phyloP scores from a whole-genome alignment of 768 basidiomycete genomes.

The Russula emetica region DNA sequence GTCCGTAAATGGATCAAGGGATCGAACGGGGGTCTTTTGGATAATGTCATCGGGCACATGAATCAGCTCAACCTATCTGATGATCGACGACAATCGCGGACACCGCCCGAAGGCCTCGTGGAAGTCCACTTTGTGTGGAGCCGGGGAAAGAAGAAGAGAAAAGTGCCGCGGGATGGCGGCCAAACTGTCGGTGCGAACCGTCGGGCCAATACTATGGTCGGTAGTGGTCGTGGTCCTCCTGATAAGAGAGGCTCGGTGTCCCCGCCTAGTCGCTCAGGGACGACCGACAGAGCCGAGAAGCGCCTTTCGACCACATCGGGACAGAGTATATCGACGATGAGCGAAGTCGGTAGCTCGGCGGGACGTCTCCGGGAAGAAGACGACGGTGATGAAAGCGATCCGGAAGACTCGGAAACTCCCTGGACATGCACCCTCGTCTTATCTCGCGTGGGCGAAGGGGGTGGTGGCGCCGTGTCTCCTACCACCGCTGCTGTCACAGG shows the following conservation, averaged over 20 bases:
- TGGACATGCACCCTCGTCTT: constrained; percentile 87
- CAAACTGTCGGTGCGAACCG: constrained; percentile 10
- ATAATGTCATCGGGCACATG: constrained; percentile 44
- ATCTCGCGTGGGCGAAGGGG: constrained; percentile 38
- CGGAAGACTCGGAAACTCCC: constrained; percentile 94
- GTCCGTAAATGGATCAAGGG: constrained; percentile 73
- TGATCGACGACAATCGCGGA: constrained; percentile 27
- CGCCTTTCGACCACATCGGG: constrained; percentile 22
- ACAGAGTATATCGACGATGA: constrained; percentile 23
- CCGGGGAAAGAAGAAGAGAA: constrained; percentile 41
- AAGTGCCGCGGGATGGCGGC: neutral
- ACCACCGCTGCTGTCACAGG: neutral
- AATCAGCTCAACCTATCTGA: constrained; percentile 27
- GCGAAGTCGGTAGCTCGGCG: constrained; percentile 12
- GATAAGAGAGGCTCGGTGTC: neutral
- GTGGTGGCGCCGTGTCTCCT: neutral
- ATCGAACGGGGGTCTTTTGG: constrained; percentile 41
- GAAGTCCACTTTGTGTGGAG: constrained; percentile 83
- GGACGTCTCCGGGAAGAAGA: constrained; percentile 41
- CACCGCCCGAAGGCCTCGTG: constrained; percentile 33
- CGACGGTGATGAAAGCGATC: constrained; percentile 80
- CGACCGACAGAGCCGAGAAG: constrained; percentile 4
- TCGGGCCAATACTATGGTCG: neutral
- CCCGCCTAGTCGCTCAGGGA: constrained; percentile 10
- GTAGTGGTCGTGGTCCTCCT: neutral